Evolutionary conservation across 225 moss, liverwort and hornwort species (phyloP), one percentile per base, ranked within the genome.

Genomic region (Rhytidiadelphus loreus): DNA sequence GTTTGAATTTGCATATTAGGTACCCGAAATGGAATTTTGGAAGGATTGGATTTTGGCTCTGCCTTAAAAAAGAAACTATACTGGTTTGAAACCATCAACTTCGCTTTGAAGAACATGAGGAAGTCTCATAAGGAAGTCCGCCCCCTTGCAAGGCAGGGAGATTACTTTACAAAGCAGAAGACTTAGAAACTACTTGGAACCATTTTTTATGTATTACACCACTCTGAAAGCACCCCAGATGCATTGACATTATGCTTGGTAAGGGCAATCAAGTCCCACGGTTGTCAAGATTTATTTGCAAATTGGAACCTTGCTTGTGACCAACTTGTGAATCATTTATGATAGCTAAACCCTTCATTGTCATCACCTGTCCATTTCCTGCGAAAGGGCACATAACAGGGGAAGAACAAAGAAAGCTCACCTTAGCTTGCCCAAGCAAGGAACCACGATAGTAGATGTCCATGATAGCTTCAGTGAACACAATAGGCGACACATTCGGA

Each of bases 401-500:
- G 20, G 55, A 75, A 70, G 55, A 39, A 62, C 20, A 41, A 73
- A 26, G 66, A 59, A 33, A 48, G 90, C 90, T 92, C 57, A 96
- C 99, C 95, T 93, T 93, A 44, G 99, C 99, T 92, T 97, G 96
- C 28, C 99, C 99, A 16, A 99, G 96, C 85, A 97, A 95, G 55
- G 87, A 82, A 30, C 93, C 96, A 39, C 92, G 92, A 85, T 99
- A 99, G 88, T 92, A 99, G 57, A 99, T 95, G 88, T 99, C 96
- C 99, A 99, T 99, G n/a, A 96, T 90, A 11, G 99, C 95, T 76
- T 96, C 95, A n/a, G 90, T 89, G 88, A 96, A 99, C 87, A 92
- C 93, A 68, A 99, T 99, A 29, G 99, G 99, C 81, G 96, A 88
- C 72, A 99, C 93, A 74, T 99, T 99, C 37, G 91, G 90, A 68